Percentiles rank a stretch among this genome's conserved stretches.
Evolutionary conservation across 495 filamentous ascomycete species (phyloP).

Genomic region (Hypoxylon intermedium): DNA sequence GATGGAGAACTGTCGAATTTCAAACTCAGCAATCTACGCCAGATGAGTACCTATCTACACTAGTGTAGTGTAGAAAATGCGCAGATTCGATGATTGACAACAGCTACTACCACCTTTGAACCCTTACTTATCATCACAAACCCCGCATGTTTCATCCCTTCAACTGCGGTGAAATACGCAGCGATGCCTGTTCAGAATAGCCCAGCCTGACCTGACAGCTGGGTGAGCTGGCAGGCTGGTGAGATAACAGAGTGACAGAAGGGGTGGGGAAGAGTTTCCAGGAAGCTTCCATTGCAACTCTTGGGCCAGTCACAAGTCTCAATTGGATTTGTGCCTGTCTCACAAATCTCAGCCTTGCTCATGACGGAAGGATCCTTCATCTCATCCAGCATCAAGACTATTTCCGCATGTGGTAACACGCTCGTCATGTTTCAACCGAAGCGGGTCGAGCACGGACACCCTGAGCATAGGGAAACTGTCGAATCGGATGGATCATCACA

Average conservation of each 20-base stretch:
- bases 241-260: no score
- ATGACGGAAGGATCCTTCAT: conserved; percentile 24
- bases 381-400: conserved; percentile 6
- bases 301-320: conserved; percentile 18
- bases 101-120: conserved; percentile 7
- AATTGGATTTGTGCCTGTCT: conserved; percentile 14
- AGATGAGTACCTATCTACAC: background rate
- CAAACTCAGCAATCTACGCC: background rate
- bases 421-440: conserved; percentile 20
- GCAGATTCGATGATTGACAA: conserved; percentile 2
- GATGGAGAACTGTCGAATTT: conserved; percentile 22
- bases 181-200: conserved; percentile 6
- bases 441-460: conserved; percentile 3
- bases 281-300: conserved; percentile 26
- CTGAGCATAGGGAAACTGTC: background rate
- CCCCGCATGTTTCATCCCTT: conserved; percentile 38
- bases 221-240: no score
- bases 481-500: conserved; percentile 30
- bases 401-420: conserved; percentile 22
- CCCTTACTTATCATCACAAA: conserved; percentile 23
- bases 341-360: conserved; percentile 30
- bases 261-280: conserved; percentile 30
- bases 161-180: background rate
- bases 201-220: background rate
- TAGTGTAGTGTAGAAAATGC: no score